Base-by-base conservation (phyloP, 768 basidiomycete genomes). In the Mycena haematopus region DNA sequence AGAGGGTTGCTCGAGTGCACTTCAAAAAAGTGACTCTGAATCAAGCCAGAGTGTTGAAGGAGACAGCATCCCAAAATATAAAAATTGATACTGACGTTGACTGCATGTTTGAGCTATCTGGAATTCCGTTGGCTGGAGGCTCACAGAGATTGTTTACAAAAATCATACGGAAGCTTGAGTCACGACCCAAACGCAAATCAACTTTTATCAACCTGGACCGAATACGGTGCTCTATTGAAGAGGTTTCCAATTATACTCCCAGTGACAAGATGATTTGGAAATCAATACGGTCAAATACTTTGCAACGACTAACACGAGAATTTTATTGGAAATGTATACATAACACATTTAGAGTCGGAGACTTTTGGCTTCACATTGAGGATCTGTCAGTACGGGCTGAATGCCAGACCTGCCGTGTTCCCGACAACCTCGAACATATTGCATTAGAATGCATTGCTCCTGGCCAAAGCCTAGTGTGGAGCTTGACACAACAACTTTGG, bases 291-390 rank as follows among this genome's bases (percentile, higher is more conserved):
- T 54, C 60, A 22, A 21, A 2, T 7, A 61, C 40, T 19, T 17
- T 61, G 4, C 22, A 42, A 25, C 17, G 42, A 1, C n/a, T 42
- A 15, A 45, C 51, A 27, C 52, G 60, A 25, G 52, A 61, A 21
- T 52, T 61, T 13, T 40, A 24, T 1, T 61, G 60, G 60, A 53
- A 54, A 11, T 52, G 50, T 15, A 53, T 61, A 13, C 60, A 61
- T 21, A 55, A 61, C 19, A 61, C 52, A 0, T 61, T 61, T 21
- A 33, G 36, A n/a, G 47, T 58, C 5, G 57, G 57, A 6, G 25
- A 33, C 13, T 60, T 60, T 19, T 60, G 52, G 60, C 21, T 42
- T 25, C 40, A 55, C 17, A 49, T 54, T 14, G 38, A 54, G 40
- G 9, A 9, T n/a, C 19, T 42, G 19, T n/a, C 40, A 6, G 19